These are phyloP conservation scores for Sisymbrium altissimum DNA, from an alignment of 345 rosid genomes.

Conservation along the genomic window DNA sequence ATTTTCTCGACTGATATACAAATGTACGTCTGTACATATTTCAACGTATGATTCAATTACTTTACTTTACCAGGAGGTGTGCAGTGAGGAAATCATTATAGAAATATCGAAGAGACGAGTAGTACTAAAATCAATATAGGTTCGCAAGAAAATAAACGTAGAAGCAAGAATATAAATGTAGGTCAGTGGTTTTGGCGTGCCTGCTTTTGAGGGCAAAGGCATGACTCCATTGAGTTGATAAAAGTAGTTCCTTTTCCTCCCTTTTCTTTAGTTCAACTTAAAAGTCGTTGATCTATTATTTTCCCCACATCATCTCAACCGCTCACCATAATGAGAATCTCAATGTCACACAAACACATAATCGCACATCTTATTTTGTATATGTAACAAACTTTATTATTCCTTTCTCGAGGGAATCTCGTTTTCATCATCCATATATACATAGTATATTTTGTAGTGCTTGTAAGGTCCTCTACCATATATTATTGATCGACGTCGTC, in stretches of 20 bases:
- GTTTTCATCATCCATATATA: conserved; percentile 21
- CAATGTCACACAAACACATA: conserved; percentile 32
- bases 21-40: conserved; percentile 1
- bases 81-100: conserved; percentile 19
- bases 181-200: conserved; percentile 30
- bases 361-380: conserved; percentile 9
- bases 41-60: conserved; percentile 8
- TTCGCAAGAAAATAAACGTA: background rate
- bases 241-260: conserved; percentile 17
- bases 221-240: conserved; percentile 30
- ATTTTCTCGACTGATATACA: background rate
- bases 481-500: conserved; percentile 20
- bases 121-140: background rate
- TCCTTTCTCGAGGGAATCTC: conserved; percentile 25
- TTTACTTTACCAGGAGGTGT: conserved; percentile 2
- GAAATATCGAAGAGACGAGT: background rate
- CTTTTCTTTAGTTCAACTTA: conserved; percentile 12
- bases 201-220: conserved; percentile 37
- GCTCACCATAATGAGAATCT: conserved; percentile 26
- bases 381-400: conserved; percentile 18
- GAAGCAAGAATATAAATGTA: conserved; percentile 24
- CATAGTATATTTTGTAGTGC: conserved; percentile 1
- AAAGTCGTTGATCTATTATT: conserved; percentile 30
- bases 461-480: conserved; percentile 23
- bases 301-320: conserved; percentile 31